Percentiles rank a stretch among this genome's conserved stretches.
Conservation (phyloP, 305 asterid genomes). For the Striga hermonthica region DNA sequence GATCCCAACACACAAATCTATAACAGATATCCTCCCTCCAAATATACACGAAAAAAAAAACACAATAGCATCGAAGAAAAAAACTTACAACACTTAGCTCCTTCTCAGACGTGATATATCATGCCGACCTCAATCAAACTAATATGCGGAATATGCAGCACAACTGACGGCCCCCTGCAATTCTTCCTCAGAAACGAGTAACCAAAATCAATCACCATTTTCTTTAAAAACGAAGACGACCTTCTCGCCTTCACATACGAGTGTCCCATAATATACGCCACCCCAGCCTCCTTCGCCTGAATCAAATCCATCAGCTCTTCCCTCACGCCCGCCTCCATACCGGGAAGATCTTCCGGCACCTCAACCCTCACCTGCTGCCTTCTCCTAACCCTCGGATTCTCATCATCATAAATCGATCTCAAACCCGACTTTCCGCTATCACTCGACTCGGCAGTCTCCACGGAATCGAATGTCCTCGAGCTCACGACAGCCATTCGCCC, state of each 20-base stretch:
- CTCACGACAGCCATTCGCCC: constrained; percentile 97
- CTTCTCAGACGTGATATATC: constrained; percentile 73
- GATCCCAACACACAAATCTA: too few species aligned
- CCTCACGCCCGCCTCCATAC: constrained; percentile 62
- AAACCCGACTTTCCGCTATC: constrained; percentile 84
- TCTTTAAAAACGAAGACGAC: constrained; percentile 68
- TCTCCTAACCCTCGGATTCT: constrained; percentile 72
- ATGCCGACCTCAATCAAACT: constrained; percentile 94
- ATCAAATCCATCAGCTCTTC: constrained; percentile 81
- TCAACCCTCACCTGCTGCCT: constrained; percentile 70
- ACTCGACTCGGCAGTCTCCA: constrained; percentile 39
- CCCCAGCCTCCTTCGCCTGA: constrained; percentile 90
- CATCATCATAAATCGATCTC: constrained; percentile 72
- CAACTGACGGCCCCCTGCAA: constrained; percentile 93
- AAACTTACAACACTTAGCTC: neutral
- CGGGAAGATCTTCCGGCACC: constrained; percentile 56
- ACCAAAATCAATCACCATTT: constrained; percentile 74
- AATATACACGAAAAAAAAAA: too few species aligned
- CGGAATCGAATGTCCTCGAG: constrained; percentile 46
- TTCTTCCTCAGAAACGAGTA: constrained; percentile 90
- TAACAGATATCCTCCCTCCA: too few species aligned
- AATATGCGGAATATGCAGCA: constrained; percentile 87
- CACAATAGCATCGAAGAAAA: too few species aligned
- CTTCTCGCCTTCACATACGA: constrained; percentile 86
- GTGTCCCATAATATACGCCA: constrained; percentile 91